These are phyloP conservation scores for Simplicillium aogashimaense DNA, from an alignment of 2,329 filamentous ascomycete genomes.

Conservation along the genomic window DNA sequence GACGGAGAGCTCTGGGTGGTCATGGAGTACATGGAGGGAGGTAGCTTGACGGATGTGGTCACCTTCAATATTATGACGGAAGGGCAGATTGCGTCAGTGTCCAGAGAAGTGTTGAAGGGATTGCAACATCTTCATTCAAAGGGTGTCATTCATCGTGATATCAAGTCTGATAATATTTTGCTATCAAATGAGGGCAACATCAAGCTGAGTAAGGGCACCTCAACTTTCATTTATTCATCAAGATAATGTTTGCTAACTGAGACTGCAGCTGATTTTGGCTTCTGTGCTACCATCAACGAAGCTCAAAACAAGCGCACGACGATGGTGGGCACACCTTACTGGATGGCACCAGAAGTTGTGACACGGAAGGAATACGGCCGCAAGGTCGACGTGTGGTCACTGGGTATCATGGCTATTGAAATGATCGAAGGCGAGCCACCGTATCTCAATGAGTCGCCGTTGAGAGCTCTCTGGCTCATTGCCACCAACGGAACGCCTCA, in stretches of 20 bases:
- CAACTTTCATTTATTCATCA: background rate
- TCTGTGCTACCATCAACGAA: constrained; percentile 97
- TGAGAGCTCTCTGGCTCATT: constrained; percentile 89
- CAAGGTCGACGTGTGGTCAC: constrained; percentile 97
- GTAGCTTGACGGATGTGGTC: constrained; percentile 93
- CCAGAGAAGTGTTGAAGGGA: constrained; percentile 83
- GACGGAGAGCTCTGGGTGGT: constrained; percentile 93
- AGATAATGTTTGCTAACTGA: background rate
- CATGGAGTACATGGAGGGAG: constrained; percentile 99
- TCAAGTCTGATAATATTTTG: constrained; percentile 97
- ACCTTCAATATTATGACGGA: constrained; percentile 99
- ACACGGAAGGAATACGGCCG: constrained; percentile 95
- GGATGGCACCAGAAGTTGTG: constrained; percentile 99
- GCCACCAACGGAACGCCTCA: constrained; percentile 91
- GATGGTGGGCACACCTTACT: constrained; percentile 98
- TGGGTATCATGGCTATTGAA: constrained; percentile 99
- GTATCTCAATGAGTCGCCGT: constrained; percentile 88
- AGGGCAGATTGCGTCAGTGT: constrained; percentile 92
- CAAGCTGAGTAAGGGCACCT: constrained; percentile 72
- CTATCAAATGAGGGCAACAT: constrained; percentile 91
- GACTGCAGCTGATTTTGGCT: constrained; percentile 82
- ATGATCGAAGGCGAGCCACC: constrained; percentile 99
- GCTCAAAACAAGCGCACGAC: constrained; percentile 95
- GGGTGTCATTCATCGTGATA: constrained; percentile 95
- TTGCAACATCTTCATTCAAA: constrained; percentile 95